Conservation (phyloP, 352 stramenopile genomes). For the Phytopythium montanum region DNA sequence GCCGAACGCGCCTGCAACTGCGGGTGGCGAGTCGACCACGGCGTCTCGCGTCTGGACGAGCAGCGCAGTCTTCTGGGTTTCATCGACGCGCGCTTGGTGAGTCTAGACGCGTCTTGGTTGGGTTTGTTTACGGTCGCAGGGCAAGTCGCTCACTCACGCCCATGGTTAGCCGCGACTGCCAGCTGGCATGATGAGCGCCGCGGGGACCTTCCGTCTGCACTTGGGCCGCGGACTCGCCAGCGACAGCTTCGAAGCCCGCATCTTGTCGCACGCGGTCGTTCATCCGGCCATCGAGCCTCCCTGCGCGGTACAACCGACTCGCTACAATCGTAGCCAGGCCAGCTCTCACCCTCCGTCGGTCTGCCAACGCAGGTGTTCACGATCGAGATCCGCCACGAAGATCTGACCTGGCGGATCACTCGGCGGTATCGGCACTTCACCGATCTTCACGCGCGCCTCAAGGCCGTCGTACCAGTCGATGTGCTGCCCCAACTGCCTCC, state of each 20-base stretch:
- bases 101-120: not conserved
- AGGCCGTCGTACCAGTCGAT: not conserved
- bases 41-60: slow-evolving; percentile 16
- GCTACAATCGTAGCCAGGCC: not conserved
- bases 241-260: slow-evolving; percentile 16
- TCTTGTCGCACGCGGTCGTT: slow-evolving; percentile 31
- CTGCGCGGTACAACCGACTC: slow-evolving; percentile 21
- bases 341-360: not conserved
- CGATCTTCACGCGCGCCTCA: slow-evolving; percentile 26
- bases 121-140: not conserved
- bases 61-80: slow-evolving; percentile 24
- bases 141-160: not conserved
- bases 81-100: slow-evolving; percentile 24
- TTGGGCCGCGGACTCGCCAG: not conserved
- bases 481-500: slow-evolving; percentile 31
- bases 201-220: not conserved
- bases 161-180: not conserved
- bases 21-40: slow-evolving; percentile 23
- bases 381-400: slow-evolving; percentile 30
- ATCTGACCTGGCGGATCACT: slow-evolving; percentile 40
- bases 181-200: not conserved
- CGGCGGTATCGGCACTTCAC: slow-evolving; percentile 47
- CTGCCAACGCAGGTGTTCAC: slow-evolving; percentile 30
- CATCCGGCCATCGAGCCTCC: slow-evolving; percentile 37
- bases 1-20: slow-evolving; percentile 11